A percentile compares a stretch with the other conserved stretches of the same genome.
Conservation (phyloP, 495 filamentous ascomycete species). For the Neurospora cerealis region DNA sequence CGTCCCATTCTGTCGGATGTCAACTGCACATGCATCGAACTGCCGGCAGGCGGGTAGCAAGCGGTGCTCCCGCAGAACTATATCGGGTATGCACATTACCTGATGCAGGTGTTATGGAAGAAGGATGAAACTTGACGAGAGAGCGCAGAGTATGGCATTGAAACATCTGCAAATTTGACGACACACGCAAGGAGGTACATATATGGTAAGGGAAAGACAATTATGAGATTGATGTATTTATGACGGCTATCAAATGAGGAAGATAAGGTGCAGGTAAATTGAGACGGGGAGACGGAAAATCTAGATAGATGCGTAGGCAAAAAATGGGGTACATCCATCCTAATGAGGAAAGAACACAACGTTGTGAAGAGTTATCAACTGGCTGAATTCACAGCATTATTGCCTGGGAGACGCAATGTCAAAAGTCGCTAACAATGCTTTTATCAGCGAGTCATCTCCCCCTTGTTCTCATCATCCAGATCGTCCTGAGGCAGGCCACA, state of each 20-base stretch:
- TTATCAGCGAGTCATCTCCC: no score
- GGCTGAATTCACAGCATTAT: no score
- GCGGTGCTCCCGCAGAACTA: neutral
- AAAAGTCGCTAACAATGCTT: no score
- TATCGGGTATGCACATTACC: neutral
- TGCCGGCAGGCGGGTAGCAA: neutral
- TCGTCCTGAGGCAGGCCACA: no score
- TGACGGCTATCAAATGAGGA: neutral
- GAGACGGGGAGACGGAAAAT: neutral
- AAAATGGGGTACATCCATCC: no score
- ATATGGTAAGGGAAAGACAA: no score
- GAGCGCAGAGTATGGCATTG: neutral
- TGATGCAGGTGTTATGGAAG: neutral
- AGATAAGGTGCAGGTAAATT: neutral
- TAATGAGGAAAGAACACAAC: no score
- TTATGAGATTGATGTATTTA: neutral
- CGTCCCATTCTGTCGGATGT: neutral
- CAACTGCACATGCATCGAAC: neutral
- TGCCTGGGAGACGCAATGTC: no score
- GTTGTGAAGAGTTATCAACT: no score
- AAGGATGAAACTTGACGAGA: neutral
- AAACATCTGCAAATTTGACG: neutral
- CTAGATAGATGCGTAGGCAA: no score
- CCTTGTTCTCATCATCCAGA: no score
- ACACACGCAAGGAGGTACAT: no score